Evolutionary conservation across 2,329 filamentous ascomycete genomes (phyloP), one percentile per base, ranked within the genome.

Genomic region (Penicillium olsonii): DNA sequence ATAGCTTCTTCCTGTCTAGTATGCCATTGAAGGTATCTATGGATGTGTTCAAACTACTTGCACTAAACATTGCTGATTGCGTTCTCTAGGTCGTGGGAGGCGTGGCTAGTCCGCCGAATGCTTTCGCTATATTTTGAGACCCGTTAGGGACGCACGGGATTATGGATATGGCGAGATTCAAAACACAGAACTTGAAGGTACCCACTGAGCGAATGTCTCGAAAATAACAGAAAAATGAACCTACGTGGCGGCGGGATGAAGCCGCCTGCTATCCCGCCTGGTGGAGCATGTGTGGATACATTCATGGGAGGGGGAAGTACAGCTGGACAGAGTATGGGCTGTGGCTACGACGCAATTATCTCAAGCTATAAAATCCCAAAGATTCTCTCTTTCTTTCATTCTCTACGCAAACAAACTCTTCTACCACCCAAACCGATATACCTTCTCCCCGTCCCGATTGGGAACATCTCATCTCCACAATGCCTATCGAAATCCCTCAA

Each of bases 401-500:
- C 10, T 31, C 22, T 11, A 6, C 10, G 3, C 27, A 31, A 5
- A 31, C 14, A 5, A 35, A 8, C 2, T 18, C 5, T 15, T 12
- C 7, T 26, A 6, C 19, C 4, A 14, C 34, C 15, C 8, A 19
- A 15, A n/a, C 2, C 15, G 10, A 34, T 27, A 24, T 31, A 24
- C 5, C 22, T 10, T 17, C 19, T 26, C 20, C 29, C n/a, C n/a
- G n/a, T n/a, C n/a, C n/a, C n/a, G n/a, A n/a, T n/a, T n/a, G n/a
- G n/a, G n/a, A n/a, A n/a, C n/a, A n/a, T 26, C 14, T 12, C 33
- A 20, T 56, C 38, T 41, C 37, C 52, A 67, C 34, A 42, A 74
- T 74, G 71, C 71, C 71, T 44, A 68, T 74, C 49, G 55, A 59
- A 46, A 56, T 74, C 48, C 71, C 69, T 55, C 31, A 63, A 42